Conservation (phyloP, 2,329 filamentous ascomycete species). For the Cercospora beticola region DNA sequence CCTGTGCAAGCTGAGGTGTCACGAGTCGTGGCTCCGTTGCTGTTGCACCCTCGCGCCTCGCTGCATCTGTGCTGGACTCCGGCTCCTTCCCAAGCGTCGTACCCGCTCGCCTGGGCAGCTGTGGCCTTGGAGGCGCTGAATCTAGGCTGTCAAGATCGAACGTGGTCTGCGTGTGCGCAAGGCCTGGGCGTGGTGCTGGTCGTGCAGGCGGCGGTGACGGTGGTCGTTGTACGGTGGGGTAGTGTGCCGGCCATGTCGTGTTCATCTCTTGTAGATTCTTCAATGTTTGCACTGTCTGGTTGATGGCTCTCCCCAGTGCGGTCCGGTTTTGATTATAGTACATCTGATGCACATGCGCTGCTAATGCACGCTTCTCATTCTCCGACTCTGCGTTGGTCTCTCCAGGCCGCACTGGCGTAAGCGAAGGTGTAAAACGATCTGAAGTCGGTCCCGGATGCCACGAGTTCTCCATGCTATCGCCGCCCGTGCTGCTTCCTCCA, state of each 20-base stretch:
- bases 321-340: constrained; percentile 92
- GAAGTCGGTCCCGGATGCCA: constrained; percentile 59
- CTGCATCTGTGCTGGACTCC: constrained; percentile 55
- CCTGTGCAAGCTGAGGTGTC: constrained; percentile 87
- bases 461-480: constrained; percentile 56
- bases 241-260: constrained; percentile 87
- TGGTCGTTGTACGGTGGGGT: constrained; percentile 75
- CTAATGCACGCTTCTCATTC: constrained; percentile 66
- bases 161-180: constrained; percentile 64
- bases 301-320: constrained; percentile 83
- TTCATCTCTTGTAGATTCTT: constrained; percentile 87
- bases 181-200: constrained; percentile 59
- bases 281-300: constrained; percentile 78
- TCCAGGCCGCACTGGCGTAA: constrained; percentile 53
- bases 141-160: constrained; percentile 49
- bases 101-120: constrained; percentile 64
- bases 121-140: constrained; percentile 49
- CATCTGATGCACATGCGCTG: constrained; percentile 85
- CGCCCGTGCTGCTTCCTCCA: constrained; percentile 70
- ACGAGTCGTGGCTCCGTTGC: constrained; percentile 75
- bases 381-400: constrained; percentile 54
- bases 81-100: constrained; percentile 67
- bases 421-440: constrained; percentile 58
- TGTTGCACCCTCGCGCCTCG: constrained; percentile 60
- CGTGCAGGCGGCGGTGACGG: constrained; percentile 46